Evolutionary conservation across 2,329 filamentous ascomycete genomes (phyloP).

Genomic region (Achaetomium macrosporum): DNA sequence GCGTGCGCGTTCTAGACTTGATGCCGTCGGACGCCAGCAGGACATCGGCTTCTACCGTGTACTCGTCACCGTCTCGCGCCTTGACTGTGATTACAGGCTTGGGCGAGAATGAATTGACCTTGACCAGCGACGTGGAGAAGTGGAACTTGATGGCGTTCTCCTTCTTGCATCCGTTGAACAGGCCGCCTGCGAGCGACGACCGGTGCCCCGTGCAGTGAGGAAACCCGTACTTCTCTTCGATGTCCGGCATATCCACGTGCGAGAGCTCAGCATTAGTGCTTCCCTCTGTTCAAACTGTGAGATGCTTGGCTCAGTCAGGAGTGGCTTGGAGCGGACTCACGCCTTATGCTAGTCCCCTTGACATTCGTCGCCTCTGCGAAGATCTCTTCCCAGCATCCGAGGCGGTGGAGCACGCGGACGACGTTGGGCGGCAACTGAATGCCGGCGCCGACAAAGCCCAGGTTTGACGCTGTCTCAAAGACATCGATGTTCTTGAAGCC

Average conservation of each 20-base stretch:
- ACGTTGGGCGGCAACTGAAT: conserved; percentile 83
- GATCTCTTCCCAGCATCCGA: conserved; percentile 69
- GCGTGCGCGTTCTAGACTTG: conserved; percentile 45
- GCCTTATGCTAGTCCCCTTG: conserved; percentile 64
- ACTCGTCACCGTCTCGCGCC: conserved; percentile 50
- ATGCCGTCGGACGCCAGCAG: conserved; percentile 52
- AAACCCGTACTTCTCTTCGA: conserved; percentile 63
- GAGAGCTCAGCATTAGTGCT: conserved; percentile 62
- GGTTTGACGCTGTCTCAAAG: conserved; percentile 64
- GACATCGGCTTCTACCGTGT: conserved; percentile 48
- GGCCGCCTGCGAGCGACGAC: conserved; percentile 59
- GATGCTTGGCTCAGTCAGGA: not conserved
- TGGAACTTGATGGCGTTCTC: conserved; percentile 61
- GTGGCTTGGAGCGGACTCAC: conserved; percentile 33
- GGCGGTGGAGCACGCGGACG: conserved; percentile 64
- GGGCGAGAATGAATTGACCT: conserved; percentile 54
- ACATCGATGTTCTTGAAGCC: conserved; percentile 70
- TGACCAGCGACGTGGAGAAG: conserved; percentile 53
- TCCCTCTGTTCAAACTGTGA: conserved; percentile 45
- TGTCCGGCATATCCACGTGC: conserved; percentile 63
- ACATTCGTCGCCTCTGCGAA: conserved; percentile 65
- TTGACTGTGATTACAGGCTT: conserved; percentile 54
- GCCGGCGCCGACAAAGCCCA: conserved; percentile 78
- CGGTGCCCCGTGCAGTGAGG: conserved; percentile 78
- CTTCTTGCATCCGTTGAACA: conserved; percentile 65